These are phyloP conservation scores for Magnolia changhungtana DNA, from an alignment of 164 flowering plant species.

Conservation along the genomic window DNA sequence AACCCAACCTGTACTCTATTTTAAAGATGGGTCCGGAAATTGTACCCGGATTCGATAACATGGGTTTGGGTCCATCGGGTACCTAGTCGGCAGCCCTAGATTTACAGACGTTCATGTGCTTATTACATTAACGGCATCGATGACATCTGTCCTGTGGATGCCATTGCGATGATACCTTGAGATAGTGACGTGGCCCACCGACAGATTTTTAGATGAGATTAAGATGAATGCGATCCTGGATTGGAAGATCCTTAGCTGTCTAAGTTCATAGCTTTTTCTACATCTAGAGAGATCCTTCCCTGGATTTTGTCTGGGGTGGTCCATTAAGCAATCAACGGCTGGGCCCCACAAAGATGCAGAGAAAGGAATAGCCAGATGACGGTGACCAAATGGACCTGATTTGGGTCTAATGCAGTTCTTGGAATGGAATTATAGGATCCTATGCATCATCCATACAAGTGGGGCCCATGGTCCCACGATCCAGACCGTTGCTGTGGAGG, in stretches of 20 bases:
- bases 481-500: not conserved
- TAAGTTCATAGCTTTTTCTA: not conserved
- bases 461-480: not conserved
- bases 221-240: not conserved
- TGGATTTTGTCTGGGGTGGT: conserved; percentile 4
- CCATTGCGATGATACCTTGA: not conserved
- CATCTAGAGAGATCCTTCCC: not conserved
- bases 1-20: too few relatives aligned
- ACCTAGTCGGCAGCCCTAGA: too few relatives aligned
- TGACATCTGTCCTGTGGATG: not conserved
- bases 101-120: too few relatives aligned
- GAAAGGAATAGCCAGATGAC: not conserved
- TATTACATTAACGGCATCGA: too few relatives aligned
- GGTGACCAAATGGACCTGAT: not conserved
- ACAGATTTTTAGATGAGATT: not conserved
- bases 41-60: too few relatives aligned
- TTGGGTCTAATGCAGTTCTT: not conserved
- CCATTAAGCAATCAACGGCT: not conserved
- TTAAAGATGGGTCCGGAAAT: too few relatives aligned
- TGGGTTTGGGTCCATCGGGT: too few relatives aligned
- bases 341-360: not conserved
- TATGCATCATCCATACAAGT: not conserved
- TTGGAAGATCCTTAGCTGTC: not conserved
- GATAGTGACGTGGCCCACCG: not conserved
- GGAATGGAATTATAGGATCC: not conserved